Conservation (phyloP, 2,329 filamentous ascomycete species). For the Phoma sp. region DNA sequence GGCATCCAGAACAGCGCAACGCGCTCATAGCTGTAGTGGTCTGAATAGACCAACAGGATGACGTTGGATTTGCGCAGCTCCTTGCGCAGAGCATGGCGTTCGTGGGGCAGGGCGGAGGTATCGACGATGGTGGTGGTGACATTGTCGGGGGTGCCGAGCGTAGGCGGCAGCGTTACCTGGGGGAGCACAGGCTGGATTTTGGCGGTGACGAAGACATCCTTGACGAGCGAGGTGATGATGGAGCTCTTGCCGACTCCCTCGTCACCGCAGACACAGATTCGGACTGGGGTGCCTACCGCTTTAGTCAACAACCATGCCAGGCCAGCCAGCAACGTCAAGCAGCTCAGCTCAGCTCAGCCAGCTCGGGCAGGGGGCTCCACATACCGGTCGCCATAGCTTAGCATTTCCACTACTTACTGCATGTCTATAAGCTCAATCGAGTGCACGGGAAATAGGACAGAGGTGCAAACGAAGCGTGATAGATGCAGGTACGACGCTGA, state of each 20-base stretch:
- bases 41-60: slow-evolving; percentile 94
- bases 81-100: slow-evolving; percentile 85
- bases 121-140: slow-evolving; percentile 98
- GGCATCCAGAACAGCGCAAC: slow-evolving; percentile 99
- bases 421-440: slow-evolving; percentile 4
- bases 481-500: slow-evolving; percentile 7
- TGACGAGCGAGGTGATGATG: slow-evolving; percentile 91
- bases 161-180: slow-evolving; percentile 92
- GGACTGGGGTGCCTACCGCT: slow-evolving; percentile 60
- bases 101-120: slow-evolving; percentile 92
- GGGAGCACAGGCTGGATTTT: slow-evolving; percentile 95
- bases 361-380: slow-evolving; percentile 12
- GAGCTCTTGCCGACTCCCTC: slow-evolving; percentile 66
- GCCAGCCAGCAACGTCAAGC: slow-evolving; percentile 5
- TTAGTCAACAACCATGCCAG: slow-evolving; percentile 12
- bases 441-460: no score
- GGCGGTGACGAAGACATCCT: slow-evolving; percentile 93
- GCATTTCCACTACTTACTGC: slow-evolving; percentile 26
- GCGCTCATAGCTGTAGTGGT: slow-evolving; percentile 98
- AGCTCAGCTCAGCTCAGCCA: neutral
- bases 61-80: slow-evolving; percentile 97
- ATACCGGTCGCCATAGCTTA: slow-evolving; percentile 38
- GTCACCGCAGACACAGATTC: slow-evolving; percentile 95
- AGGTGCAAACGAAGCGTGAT: neutral
- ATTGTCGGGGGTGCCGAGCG: slow-evolving; percentile 91